Evolutionary conservation across 352 stramenopile genomes (phyloP).

Genomic region (Pythium aphanidermatum): DNA sequence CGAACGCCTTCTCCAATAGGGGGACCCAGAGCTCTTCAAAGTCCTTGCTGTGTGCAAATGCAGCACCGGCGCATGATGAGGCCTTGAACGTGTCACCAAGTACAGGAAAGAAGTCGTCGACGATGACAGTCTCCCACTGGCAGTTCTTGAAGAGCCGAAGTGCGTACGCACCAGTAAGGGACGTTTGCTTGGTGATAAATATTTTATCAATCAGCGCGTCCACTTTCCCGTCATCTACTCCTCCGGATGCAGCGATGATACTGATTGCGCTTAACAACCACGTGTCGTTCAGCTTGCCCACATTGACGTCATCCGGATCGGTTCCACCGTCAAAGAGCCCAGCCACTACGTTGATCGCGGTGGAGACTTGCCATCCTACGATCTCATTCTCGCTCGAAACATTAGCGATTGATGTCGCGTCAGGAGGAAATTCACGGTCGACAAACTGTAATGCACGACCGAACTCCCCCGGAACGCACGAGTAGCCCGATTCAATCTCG

Average conservation of each 20-base stretch:
- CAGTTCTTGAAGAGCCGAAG: slow-evolving; percentile 90
- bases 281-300: slow-evolving; percentile 79
- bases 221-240: slow-evolving; percentile 85
- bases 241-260: slow-evolving; percentile 87
- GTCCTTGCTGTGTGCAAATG: slow-evolving; percentile 81
- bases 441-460: slow-evolving; percentile 83
- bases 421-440: slow-evolving; percentile 86
- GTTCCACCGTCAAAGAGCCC: slow-evolving; percentile 90
- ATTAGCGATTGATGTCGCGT: slow-evolving; percentile 63
- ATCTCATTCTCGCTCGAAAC: slow-evolving; percentile 48
- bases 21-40: slow-evolving; percentile 92
- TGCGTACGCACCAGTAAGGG: slow-evolving; percentile 88
- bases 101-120: slow-evolving; percentile 90
- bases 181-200: slow-evolving; percentile 89
- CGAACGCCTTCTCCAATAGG: slow-evolving; percentile 90
- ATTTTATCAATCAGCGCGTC: slow-evolving; percentile 85
- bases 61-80: slow-evolving; percentile 61
- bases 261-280: slow-evolving; percentile 89
- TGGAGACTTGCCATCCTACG: slow-evolving; percentile 75
- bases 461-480: slow-evolving; percentile 66
- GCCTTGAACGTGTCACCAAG: slow-evolving; percentile 42
- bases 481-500: slow-evolving; percentile 84
- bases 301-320: slow-evolving; percentile 85
- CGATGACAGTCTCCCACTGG: slow-evolving; percentile 90
- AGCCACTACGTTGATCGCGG: slow-evolving; percentile 82